A percentile compares a stretch with the other conserved stretches of the same genome.
Conservation (phyloP, 331 rosid genomes). For the Pyrus hybrid region DNA sequence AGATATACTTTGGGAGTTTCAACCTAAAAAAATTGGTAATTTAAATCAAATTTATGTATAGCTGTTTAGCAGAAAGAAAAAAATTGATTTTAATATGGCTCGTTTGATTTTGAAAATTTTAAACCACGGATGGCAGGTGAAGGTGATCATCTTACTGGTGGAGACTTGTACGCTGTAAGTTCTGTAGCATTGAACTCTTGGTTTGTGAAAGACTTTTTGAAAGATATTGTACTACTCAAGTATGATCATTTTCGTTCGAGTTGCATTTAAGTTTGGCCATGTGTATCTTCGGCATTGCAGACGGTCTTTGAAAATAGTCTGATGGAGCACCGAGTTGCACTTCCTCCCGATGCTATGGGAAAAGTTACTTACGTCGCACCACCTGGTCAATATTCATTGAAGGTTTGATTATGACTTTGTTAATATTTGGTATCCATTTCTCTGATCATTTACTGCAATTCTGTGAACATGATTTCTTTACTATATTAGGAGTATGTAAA, state of each 20-base stretch:
- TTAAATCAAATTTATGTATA: not conserved
- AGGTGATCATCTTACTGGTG: conserved; percentile 85
- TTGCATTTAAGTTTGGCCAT: conserved; percentile 8
- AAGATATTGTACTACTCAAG: not conserved
- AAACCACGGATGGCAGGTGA: conserved; percentile 53
- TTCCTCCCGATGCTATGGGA: conserved; percentile 97
- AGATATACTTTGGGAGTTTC: conserved; percentile 89
- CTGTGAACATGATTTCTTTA: not conserved
- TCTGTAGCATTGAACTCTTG: conserved; percentile 10
- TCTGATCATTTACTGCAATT: not conserved
- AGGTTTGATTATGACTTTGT: conserved; percentile 37
- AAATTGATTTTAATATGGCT: not conserved
- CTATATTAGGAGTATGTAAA: not conserved
- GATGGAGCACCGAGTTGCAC: conserved; percentile 79
- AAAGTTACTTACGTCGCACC: conserved; percentile 84
- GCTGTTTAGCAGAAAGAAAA: not conserved
- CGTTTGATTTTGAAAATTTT: not conserved
- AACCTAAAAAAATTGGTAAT: conserved; percentile 79
- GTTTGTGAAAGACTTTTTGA: conserved; percentile 1
- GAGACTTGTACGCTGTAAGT: conserved; percentile 96
- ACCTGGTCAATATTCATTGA: conserved; percentile 83
- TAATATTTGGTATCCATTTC: not conserved
- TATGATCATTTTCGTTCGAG: conserved; percentile 1
- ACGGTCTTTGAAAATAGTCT: conserved; percentile 82
- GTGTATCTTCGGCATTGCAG: conserved; percentile 38